Evolutionary conservation across 2,329 filamentous ascomycete species (phyloP).

Genomic region (Penicillium sp.): DNA sequence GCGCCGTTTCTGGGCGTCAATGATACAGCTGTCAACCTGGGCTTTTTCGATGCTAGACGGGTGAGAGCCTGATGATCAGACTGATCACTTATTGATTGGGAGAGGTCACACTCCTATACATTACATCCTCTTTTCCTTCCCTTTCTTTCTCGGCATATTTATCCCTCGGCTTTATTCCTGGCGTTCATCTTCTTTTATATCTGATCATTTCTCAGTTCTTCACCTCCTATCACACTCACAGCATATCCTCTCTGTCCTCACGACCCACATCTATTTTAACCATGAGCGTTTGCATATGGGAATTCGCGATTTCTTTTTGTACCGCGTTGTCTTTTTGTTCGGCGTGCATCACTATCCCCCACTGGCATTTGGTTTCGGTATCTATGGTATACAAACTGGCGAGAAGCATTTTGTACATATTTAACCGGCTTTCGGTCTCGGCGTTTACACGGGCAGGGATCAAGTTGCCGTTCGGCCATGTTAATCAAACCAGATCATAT

Average conservation of each 20-base stretch:
- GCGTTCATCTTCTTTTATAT: neutral
- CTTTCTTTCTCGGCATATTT: neutral
- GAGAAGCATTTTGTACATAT: constrained; percentile 12
- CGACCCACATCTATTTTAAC: neutral
- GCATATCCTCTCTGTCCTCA: neutral
- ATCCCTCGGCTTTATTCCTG: neutral
- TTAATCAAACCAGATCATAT: neutral
- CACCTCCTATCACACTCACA: neutral
- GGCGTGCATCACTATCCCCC: constrained; percentile 6
- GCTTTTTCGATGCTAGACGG: constrained; percentile 43
- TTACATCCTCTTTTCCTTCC: neutral
- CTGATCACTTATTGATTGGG: neutral
- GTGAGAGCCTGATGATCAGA: constrained; percentile 25
- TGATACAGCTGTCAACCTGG: constrained; percentile 45
- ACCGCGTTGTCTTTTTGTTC: neutral
- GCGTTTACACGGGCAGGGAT: constrained; percentile 1
- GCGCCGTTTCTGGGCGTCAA: constrained; percentile 45
- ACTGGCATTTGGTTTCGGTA: constrained; percentile 5
- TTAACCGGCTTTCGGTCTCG: constrained; percentile 3
- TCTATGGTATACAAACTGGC: constrained; percentile 5
- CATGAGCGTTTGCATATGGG: constrained; percentile 10
- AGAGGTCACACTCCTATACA: neutral
- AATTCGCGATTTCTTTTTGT: neutral
- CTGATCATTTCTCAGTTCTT: neutral
- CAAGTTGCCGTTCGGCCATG: neutral